Base-by-base conservation (phyloP, 2,329 filamentous ascomycete species). In the Bipolaris gigantea region DNA sequence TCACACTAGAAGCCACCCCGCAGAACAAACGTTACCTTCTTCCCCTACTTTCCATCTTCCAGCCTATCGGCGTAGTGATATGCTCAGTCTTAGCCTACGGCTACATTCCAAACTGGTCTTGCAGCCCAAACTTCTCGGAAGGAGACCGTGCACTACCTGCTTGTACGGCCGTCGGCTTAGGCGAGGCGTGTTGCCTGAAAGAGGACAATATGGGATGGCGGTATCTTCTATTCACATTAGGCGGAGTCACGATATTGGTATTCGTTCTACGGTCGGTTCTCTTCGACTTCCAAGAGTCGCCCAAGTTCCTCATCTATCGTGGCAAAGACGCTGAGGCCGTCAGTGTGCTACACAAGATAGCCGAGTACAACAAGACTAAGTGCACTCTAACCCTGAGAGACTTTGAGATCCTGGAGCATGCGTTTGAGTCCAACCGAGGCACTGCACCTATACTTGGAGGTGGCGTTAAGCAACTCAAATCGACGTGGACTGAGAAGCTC, bases 241-340 rank as follows among this genome's bases (percentile, higher is more conserved):
- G 76, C 1, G 67, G 65, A 0, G 67, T 73, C 36, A 78, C 76
- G 0, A 57, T 78, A 1, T 50, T 71, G 11, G 67, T 79, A 11
- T 85, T 83, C 39, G 65, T 85, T 40, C 62, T 81, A 1, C 81
- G 84, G 18, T 76, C 85, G 34, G 78, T 81, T 1, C 64, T 85
- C 34, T 80, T 86, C 60, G 73, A 75, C 4, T 80, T 86, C 42
- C 78, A 77, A 55, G 83, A 86, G 61, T 85, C 83, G 2, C 84
- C 84, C 0, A 86, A 86, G 62, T 86, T 82, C 59, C 75, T 84
- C 5, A 72, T 86, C 7, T 80, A 79, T 38, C 73, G 77, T 11
- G 83, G 83, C 9, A 69, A 77, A 21, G 83, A 86, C 45, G 78
- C 72, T 2, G 74, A 80, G 53, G 77, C 84, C 0, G 77, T 85